Percentiles rank a stretch among this genome's conserved stretches.
Conservation (phyloP, 768 basidiomycete species). For the Roridomyces roridus region DNA sequence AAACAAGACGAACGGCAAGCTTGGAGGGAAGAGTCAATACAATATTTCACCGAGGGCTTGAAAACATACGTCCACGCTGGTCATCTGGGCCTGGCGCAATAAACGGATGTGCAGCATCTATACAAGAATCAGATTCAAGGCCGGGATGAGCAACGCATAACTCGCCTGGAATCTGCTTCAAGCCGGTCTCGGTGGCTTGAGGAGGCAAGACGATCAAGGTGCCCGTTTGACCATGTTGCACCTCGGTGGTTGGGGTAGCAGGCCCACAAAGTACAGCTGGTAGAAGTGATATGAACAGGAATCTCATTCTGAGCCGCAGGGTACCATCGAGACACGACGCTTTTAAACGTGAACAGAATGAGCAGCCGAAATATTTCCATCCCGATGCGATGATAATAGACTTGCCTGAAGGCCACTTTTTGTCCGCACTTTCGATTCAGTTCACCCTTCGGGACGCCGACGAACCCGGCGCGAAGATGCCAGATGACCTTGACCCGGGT, state of each 20-base stretch:
- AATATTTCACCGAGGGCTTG: not conserved
- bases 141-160: not conserved
- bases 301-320: constrained; percentile 3
- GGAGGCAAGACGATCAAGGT: constrained; percentile 12
- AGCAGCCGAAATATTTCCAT: no score
- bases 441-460: no score
- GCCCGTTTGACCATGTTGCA: constrained; percentile 21
- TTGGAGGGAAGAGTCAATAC: not conserved
- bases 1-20: constrained; percentile 18
- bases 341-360: no score
- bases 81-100: constrained; percentile 24
- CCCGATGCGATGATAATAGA: no score
- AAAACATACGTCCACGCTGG: constrained; percentile 23
- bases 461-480: no score
- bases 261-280: not conserved
- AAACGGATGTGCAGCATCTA: constrained; percentile 24
- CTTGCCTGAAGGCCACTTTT: no score
- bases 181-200: constrained; percentile 19
- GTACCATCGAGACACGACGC: no score
- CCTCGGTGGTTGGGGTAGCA: constrained; percentile 10
- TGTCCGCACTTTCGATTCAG: no score
- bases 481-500: no score
- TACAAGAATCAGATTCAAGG: not conserved
- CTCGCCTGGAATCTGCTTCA: constrained; percentile 21
- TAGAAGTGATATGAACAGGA: not conserved